These are phyloP conservation scores for Epipyxis sp. DNA, from an alignment of 108 stramenopile genomes.

Conservation along the genomic window DNA sequence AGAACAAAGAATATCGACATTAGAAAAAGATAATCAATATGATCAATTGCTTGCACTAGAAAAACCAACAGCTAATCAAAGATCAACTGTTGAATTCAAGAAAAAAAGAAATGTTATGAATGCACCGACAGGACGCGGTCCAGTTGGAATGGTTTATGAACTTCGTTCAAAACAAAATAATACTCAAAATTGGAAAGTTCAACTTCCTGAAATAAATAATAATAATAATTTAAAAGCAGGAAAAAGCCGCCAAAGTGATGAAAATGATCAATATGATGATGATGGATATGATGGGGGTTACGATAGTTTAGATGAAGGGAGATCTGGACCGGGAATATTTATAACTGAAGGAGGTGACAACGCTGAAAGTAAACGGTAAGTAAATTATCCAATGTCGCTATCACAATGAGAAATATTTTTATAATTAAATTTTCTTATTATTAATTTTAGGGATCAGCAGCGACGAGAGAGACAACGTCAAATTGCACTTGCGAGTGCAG, in stretches of 20 bases:
- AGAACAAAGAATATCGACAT: conserved; percentile 2
- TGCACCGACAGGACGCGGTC: background rate
- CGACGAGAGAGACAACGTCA: background rate
- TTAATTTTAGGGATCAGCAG: no score
- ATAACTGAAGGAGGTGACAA: background rate
- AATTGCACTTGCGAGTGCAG: background rate
- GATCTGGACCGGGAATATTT: background rate
- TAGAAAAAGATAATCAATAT: conserved; percentile 25
- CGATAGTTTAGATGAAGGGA: background rate
- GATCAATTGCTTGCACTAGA: background rate
- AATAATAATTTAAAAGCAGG: background rate
- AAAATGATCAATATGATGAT: background rate
- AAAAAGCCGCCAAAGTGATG: background rate
- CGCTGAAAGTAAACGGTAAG: background rate
- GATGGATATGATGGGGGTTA: background rate
- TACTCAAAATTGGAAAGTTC: background rate
- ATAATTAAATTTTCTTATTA: no score
- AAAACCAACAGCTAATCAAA: background rate
- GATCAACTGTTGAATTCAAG: background rate
- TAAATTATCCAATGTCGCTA: no score
- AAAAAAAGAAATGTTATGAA: background rate
- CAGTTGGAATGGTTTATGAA: background rate
- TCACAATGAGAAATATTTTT: no score
- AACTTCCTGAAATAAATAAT: background rate
- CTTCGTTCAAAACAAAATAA: background rate